phyloP scores from a whole-genome alignment of 345 rosid species.

The Boechera stricta region DNA sequence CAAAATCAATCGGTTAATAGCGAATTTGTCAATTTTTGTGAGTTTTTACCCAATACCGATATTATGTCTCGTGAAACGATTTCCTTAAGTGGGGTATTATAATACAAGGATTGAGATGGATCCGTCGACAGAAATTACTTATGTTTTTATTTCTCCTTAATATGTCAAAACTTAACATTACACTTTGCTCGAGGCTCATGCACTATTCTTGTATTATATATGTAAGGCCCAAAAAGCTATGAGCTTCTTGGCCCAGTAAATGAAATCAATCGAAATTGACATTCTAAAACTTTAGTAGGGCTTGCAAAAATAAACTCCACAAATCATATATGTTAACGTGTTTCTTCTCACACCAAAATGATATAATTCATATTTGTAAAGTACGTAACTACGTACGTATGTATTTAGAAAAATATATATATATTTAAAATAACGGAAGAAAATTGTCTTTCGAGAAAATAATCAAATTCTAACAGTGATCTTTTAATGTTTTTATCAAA shows the following conservation, averaged over 20 bases:
- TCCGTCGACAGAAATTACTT: neutral
- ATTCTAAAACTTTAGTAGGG: neutral
- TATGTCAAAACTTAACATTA: neutral
- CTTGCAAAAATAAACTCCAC: neutral
- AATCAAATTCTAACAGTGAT: neutral
- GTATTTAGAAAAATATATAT: no score
- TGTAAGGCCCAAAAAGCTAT: slow-evolving; percentile 4
- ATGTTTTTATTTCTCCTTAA: neutral
- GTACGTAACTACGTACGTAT: neutral
- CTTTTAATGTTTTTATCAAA: neutral
- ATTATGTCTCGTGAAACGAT: neutral
- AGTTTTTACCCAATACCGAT: neutral
- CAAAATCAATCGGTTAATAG: neutral
- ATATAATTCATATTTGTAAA: neutral
- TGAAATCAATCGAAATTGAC: neutral
- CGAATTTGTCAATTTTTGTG: neutral
- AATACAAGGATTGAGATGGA: neutral
- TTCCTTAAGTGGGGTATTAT: neutral
- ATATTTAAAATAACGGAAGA: no score
- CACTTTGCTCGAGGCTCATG: neutral
- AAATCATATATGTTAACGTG: neutral
- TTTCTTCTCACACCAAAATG: neutral
- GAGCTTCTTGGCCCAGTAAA: slow-evolving; percentile 17
- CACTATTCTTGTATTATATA: neutral
- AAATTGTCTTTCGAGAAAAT: neutral